phyloP scores from a whole-genome alignment of 352 stramenopile species.

The Phytophthora constricta region DNA sequence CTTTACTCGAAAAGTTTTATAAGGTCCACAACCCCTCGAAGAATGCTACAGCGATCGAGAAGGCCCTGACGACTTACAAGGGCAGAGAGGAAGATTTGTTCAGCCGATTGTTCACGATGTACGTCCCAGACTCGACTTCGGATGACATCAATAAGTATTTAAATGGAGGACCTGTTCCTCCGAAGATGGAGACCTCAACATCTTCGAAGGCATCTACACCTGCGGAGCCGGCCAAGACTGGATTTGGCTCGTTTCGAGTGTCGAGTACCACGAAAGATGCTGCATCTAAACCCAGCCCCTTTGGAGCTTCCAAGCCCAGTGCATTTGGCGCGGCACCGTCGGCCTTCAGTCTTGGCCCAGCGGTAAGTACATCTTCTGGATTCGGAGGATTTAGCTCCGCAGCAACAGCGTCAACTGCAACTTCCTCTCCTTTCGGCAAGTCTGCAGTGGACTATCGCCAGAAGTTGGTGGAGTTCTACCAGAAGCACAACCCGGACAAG shows the following conservation, averaged over 20 bases:
- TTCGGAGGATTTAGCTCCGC: constrained; percentile 36
- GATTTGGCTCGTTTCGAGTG: constrained; percentile 12
- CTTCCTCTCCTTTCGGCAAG: constrained; percentile 48
- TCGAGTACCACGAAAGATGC: constrained; percentile 17
- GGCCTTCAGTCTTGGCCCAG: constrained; percentile 31
- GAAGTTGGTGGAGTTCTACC: constrained; percentile 90
- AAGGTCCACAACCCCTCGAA: constrained; percentile 66
- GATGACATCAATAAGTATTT: constrained; percentile 74
- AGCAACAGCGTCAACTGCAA: constrained; percentile 6
- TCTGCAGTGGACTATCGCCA: constrained; percentile 62
- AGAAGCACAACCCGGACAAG: constrained; percentile 92
- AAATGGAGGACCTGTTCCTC: constrained; percentile 51
- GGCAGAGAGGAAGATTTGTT: constrained; percentile 73
- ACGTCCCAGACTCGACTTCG: constrained; percentile 56
- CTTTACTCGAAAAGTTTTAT: constrained; percentile 67
- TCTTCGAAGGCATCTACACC: constrained; percentile 23
- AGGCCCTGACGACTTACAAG: constrained; percentile 57
- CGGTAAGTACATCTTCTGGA: constrained; percentile 31
- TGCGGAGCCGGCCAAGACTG: constrained; percentile 29
- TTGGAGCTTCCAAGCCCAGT: constrained; percentile 14
- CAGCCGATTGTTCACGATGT: constrained; percentile 63
- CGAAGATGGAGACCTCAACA: constrained; percentile 35
- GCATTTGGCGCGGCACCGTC: constrained; percentile 35
- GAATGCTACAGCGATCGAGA: constrained; percentile 48
- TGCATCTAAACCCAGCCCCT: background rate